Evolutionary conservation across 2,329 filamentous ascomycete genomes (phyloP).

Genomic region (Sclerotinia spermophila): DNA sequence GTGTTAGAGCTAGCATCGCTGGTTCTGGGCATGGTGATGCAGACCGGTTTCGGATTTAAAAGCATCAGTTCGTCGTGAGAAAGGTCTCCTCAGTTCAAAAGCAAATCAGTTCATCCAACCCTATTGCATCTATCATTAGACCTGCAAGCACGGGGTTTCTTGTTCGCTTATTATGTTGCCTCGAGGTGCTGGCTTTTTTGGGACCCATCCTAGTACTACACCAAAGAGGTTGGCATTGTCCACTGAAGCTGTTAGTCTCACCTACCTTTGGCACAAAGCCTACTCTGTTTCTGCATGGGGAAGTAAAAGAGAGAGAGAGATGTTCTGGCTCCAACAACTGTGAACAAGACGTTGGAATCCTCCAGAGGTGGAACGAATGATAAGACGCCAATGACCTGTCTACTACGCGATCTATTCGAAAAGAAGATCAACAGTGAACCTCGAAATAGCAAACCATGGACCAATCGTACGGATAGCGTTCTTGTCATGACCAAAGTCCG

Average conservation of each 20-base stretch:
- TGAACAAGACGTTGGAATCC: constrained; percentile 6
- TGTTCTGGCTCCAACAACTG: constrained; percentile 2
- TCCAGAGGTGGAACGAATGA: background rate
- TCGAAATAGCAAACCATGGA: background rate
- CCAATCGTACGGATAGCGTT: constrained; percentile 42
- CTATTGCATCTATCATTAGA: constrained; percentile 2
- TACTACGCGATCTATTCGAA: constrained; percentile 19
- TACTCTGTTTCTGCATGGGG: background rate
- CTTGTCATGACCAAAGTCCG: constrained; percentile 32
- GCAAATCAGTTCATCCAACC: background rate
- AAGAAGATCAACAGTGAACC: background rate
- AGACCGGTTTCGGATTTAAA: constrained; percentile 1
- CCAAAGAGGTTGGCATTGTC: constrained; percentile 6
- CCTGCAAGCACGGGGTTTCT: constrained; percentile 6
- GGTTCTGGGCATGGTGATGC: constrained; percentile 19
- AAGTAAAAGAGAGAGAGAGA: constrained; percentile 13
- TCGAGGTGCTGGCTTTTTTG: constrained; percentile 12
- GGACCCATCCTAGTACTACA: background rate
- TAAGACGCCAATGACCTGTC: constrained; percentile 11
- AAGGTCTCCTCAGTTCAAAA: background rate
- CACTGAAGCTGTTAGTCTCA: constrained; percentile 20
- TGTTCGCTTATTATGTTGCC: constrained; percentile 17
- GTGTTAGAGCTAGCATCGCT: constrained; percentile 19
- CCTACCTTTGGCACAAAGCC: constrained; percentile 15
- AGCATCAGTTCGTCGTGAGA: constrained; percentile 5